Evolutionary conservation across 1,284 basidiomycete species (phyloP).

Genomic region (Mycena citricolor): DNA sequence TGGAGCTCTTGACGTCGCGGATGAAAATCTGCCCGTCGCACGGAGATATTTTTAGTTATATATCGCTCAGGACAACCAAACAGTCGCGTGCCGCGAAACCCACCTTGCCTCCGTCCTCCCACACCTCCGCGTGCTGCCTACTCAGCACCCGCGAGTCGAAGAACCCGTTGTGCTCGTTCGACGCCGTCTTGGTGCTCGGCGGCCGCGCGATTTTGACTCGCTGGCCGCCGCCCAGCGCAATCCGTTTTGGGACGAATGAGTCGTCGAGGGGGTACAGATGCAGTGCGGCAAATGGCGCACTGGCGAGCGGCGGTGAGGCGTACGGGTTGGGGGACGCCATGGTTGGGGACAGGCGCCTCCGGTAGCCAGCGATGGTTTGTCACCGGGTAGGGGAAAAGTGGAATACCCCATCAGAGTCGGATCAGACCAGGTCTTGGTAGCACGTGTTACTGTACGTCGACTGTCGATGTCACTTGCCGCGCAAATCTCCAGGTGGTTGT

Average conservation of each 20-base stretch:
- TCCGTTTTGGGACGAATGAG: conserved; percentile 95
- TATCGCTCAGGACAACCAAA: too few relatives aligned
- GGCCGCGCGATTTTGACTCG: conserved; percentile 96
- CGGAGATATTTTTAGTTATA: not conserved
- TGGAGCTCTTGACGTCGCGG: conserved; percentile 97
- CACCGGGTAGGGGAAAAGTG: too few relatives aligned
- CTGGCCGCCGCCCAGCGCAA: conserved; percentile 67
- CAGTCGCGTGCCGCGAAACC: conserved; percentile 22
- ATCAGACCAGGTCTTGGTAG: too few relatives aligned
- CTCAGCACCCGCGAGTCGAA: conserved; percentile 97
- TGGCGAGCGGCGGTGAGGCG: conserved; percentile 8
- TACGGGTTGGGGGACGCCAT: conserved; percentile 14
- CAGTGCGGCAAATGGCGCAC: conserved; percentile 54
- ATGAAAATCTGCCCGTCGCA: conserved; percentile 77
- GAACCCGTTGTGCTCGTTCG: conserved; percentile 93
- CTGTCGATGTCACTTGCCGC: too few relatives aligned
- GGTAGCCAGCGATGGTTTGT: too few relatives aligned
- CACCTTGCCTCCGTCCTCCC: conserved; percentile 89
- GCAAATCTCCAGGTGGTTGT: too few relatives aligned
- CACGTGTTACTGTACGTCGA: too few relatives aligned
- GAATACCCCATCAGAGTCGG: too few relatives aligned
- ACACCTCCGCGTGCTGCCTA: conserved; percentile 97
- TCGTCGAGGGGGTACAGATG: conserved; percentile 96
- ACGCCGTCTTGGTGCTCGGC: conserved; percentile 94
- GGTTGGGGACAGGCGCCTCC: not conserved